Base-by-base conservation (phyloP, 345 rosid species). In the Arabidopsis arenosa region DNA sequence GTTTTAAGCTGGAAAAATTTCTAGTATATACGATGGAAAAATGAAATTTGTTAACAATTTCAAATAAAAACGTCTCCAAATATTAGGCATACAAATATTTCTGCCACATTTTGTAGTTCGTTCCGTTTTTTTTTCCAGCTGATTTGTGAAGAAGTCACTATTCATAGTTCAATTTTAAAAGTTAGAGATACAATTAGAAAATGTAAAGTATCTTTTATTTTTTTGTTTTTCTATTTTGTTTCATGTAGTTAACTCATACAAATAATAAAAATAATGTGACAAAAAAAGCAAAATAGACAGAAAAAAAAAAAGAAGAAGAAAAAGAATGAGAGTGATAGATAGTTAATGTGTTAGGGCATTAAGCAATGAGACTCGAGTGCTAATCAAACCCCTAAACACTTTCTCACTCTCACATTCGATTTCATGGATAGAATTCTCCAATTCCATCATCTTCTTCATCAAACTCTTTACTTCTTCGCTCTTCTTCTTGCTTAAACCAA, bases 371-470 rank as follows among this genome's bases (percentile, higher is more conserved):
- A 80, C 83, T 0, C 83, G 79, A 75, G 83, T 80, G 32, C 41
- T 59, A 65, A 80, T 80, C 70, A 80, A 65, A 57, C 80, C 72
- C 77, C 83, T 80, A 70, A 75, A 75, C 76, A 80, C 80, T 71
- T 75, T 80, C 70, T 80, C 80, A 47, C 74, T 75, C 10, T 52
- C 77, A 65, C 52, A 64, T 66, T 80, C 83, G 7, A 80, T 75
- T 49, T 59, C 80, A 35, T 63, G 43, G 0, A 65, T 70, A 37
- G 80, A 71, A 57, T 63, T 60, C 45, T 80, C 83, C n/a, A 80
- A 58, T 0, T 75, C 74, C 74, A 57, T 58, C 83, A 80, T 80
- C 45, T 63, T 80, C 73, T 75, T 75, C 70, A 43, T 48, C 72
- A 80, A 33, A 35, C 30, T 52, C 62, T 53, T 80, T 6, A 80